Base-by-base conservation (phyloP, 2,329 filamentous ascomycete genomes). In the Cadophora luteo-olivacea region DNA sequence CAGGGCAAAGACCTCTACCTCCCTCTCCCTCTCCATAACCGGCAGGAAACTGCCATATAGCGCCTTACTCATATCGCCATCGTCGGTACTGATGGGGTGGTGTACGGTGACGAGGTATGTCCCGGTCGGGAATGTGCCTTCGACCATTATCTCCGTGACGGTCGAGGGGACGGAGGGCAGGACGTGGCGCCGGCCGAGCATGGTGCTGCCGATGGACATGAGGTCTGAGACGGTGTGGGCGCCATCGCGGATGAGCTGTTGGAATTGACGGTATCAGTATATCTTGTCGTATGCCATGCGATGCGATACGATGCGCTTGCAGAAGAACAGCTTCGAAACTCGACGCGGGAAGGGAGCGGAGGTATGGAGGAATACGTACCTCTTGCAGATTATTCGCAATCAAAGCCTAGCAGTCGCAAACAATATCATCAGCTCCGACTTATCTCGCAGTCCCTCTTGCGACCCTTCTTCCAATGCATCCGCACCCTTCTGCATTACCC, bases 21-120 rank as follows among this genome's bases (percentile, higher is more conserved):
- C 29, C 16, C 89, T 78, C 60, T 88, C 86, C 33, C 84, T 82
- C 16, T 85, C 84, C 0, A 95, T 95, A 0, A 97, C 81, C 0
- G 95, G 95, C 54, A 98, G 83, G 79, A 98, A 97, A 71, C 91
- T 95, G 32, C 94, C 94, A 79, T 97, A 98, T 3, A 98, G 83
- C 0, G 95, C 95, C 76, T 90, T 90, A n/a, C 88, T 89, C 41
- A 97, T 84, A 79, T 97, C 90, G 5, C 94, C 95, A 78, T 97
- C 92, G 72, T 97, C 91, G 69, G 89, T 90, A 72, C 89, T 89
- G 80, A 98, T 91, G 32, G 95, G 95, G 78, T 97, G 89, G 81
- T 97, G 93, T 22, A 98, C 93, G 0, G 95, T 98, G 45, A 98
- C 94, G 51, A 98, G 89, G 78, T 97, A 97, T 1, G 94, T 97